These are phyloP conservation scores for Lasiodiplodia sp. DNA, from an alignment of 2,329 filamentous ascomycete genomes.

Conservation along the genomic window DNA sequence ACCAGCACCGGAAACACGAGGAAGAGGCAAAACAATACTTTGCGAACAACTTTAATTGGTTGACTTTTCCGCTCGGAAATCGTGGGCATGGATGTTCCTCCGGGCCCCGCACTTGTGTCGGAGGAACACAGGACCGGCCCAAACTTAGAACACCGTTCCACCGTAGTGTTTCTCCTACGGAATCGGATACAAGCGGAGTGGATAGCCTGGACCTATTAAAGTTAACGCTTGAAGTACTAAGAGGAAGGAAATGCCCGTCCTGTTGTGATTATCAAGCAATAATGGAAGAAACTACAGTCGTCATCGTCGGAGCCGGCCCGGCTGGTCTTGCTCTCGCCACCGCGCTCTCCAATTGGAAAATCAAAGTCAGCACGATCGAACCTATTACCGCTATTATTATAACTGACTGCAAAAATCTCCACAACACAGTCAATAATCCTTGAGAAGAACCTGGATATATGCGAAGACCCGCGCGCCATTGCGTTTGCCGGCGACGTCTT, in stretches of 20 bases:
- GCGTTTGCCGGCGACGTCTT: not conserved
- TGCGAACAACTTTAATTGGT: not conserved
- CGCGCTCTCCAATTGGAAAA: not conserved
- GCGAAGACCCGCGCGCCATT: not conserved
- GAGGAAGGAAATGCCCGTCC: not conserved
- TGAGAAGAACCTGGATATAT: not conserved
- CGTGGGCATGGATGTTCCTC: not conserved
- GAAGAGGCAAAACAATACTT: not conserved
- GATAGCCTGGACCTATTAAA: not conserved
- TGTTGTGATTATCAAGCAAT: not conserved
- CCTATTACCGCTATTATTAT: not conserved
- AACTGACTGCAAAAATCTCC: not conserved
- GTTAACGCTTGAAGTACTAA: not conserved
- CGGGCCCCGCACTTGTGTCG: not conserved
- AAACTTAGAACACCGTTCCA: not conserved
- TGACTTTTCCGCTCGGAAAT: not conserved
- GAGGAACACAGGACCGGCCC: not conserved
- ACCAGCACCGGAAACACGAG: not conserved
- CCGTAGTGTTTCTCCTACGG: not conserved
- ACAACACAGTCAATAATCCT: not conserved
- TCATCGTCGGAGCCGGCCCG: slow-evolving; percentile 62
- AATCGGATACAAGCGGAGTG: not conserved
- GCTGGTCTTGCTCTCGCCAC: slow-evolving; percentile 60
- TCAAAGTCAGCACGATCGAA: not conserved
- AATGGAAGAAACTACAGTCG: slow-evolving; percentile 52